Percentiles rank a stretch among this genome's conserved stretches.
These are phyloP conservation scores for Verticillium tricorpus DNA, from an alignment of 2,329 filamentous ascomycete genomes.

Conservation along the genomic window DNA sequence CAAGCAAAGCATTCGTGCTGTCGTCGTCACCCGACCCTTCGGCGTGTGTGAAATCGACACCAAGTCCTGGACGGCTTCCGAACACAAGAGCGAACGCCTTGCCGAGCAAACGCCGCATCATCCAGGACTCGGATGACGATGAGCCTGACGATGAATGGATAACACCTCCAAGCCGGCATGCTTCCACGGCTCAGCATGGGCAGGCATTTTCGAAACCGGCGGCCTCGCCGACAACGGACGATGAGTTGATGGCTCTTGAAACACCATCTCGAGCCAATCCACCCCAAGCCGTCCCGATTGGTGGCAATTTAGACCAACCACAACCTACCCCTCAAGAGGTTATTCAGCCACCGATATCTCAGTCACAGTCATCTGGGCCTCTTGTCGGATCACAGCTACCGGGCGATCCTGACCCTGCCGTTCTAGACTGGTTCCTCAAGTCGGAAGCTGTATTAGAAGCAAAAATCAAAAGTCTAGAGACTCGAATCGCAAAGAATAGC, in stretches of 20 bases:
- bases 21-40: constrained; percentile 6
- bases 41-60: constrained; percentile 5
- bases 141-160: constrained; percentile 48
- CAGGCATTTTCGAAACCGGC: background rate
- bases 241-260: constrained; percentile 11
- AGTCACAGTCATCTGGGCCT: constrained; percentile 5
- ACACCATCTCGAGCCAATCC: constrained; percentile 7
- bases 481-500: constrained; percentile 41
- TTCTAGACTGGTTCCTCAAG: constrained; percentile 18
- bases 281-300: background rate
- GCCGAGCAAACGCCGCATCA: constrained; percentile 26
- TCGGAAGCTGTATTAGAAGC: constrained; percentile 26
- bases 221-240: constrained; percentile 2
- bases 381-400: background rate
- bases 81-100: background rate
- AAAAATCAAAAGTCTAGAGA: constrained; percentile 33
- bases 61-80: background rate
- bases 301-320: too few species aligned
- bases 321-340: background rate
- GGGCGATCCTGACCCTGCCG: constrained; percentile 2
- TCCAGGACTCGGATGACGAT: constrained; percentile 56
- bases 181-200: background rate
- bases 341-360: background rate
- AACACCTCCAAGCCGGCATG: constrained; percentile 33
- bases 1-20: constrained; percentile 15